phyloP scores from a whole-genome alignment of 1,139 yeast genomes.

The Kodamaea fungicola region DNA sequence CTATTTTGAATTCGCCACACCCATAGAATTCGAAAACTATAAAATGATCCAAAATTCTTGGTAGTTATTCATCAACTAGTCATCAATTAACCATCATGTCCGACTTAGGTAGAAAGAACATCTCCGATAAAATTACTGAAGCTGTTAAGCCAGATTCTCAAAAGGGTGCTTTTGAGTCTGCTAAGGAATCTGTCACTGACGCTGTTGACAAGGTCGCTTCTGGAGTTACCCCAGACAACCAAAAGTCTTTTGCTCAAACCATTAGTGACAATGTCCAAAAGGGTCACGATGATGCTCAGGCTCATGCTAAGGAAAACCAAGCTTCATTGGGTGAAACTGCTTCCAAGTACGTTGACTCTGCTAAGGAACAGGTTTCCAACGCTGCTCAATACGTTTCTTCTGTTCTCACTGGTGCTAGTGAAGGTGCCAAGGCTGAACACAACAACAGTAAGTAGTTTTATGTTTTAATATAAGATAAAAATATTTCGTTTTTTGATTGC shows the following conservation, averaged over 20 bases:
- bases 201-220: slow-evolving; percentile 61
- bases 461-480: neutral
- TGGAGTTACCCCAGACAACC: slow-evolving; percentile 55
- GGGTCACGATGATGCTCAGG: slow-evolving; percentile 46
- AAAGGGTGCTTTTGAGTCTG: slow-evolving; percentile 62
- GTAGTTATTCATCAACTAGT: neutral
- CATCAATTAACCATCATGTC: slow-evolving; percentile 42
- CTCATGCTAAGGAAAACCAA: slow-evolving; percentile 21
- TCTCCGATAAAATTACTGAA: slow-evolving; percentile 68
- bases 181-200: slow-evolving; percentile 69
- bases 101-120: slow-evolving; percentile 74
- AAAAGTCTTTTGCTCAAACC: slow-evolving; percentile 68
- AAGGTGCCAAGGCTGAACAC: slow-evolving; percentile 51
- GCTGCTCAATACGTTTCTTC: slow-evolving; percentile 63
- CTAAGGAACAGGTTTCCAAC: slow-evolving; percentile 56
- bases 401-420: slow-evolving; percentile 57
- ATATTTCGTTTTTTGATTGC: neutral
- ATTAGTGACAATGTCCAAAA: slow-evolving; percentile 46
- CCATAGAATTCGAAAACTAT: no score
- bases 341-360: slow-evolving; percentile 56
- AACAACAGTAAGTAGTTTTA: slow-evolving; percentile 24
- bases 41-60: neutral
- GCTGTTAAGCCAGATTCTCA: slow-evolving; percentile 67
- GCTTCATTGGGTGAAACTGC: slow-evolving; percentile 54
- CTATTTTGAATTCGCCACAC: no score